Evolutionary conservation across 306 rosid genomes (phyloP).

Genomic region (Sicyos edulis): DNA sequence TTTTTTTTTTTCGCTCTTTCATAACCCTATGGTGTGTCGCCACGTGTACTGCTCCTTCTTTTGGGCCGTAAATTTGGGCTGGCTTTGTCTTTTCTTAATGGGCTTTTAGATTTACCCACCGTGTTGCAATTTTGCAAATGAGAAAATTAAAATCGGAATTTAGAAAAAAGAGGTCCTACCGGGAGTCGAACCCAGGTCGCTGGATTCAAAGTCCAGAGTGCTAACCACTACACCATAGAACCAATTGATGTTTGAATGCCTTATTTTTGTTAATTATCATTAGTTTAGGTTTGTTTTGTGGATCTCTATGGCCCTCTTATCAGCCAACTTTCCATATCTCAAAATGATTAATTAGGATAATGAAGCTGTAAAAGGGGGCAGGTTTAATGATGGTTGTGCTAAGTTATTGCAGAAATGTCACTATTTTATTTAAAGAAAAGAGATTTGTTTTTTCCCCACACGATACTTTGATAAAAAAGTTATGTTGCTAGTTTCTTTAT

Average conservation of each 20-base stretch:
- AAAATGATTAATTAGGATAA: not conserved
- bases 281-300: too few relatives aligned
- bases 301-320: not conserved
- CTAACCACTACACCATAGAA: slow-evolving; percentile 17
- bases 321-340: too few relatives aligned
- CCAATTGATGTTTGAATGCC: not conserved
- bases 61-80: not conserved
- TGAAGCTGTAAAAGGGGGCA: slow-evolving; percentile 7
- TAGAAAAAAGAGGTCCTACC: not conserved
- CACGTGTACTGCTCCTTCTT: not conserved
- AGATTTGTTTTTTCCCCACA: not conserved
- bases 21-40: not conserved
- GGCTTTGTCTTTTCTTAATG: not conserved
- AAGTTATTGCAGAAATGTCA: not conserved
- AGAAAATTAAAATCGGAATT: too few relatives aligned
- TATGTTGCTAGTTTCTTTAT: too few relatives aligned
- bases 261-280: too few relatives aligned
- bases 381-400: not conserved
- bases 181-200: slow-evolving; percentile 18
- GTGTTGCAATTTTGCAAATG: not conserved
- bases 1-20: too few relatives aligned
- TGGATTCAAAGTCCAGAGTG: slow-evolving; percentile 17
- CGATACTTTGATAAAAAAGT: too few relatives aligned
- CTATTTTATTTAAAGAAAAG: not conserved
- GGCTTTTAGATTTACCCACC: not conserved